Conservation (phyloP, 2,329 filamentous ascomycete species). For the Fusarium sp. region DNA sequence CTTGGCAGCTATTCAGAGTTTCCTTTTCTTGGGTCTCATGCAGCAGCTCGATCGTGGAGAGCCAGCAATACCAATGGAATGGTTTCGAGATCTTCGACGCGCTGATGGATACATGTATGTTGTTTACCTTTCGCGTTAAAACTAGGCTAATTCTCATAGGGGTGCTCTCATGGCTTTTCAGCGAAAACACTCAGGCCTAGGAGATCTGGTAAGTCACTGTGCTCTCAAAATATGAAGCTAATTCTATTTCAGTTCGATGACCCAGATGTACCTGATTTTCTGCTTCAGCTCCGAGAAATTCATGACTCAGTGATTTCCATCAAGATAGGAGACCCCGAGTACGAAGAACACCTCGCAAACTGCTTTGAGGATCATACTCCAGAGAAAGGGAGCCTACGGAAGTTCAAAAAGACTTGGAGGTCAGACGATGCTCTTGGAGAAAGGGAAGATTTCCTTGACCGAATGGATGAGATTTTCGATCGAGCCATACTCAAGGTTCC, state of each 20-base stretch:
- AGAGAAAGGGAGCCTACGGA: background rate
- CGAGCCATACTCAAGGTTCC: background rate
- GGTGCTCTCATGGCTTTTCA: background rate
- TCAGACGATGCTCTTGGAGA: background rate
- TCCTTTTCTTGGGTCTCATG: background rate
- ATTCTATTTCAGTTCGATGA: background rate
- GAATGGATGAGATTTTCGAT: background rate
- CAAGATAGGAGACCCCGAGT: background rate
- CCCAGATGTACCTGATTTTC: background rate
- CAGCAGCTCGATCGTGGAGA: background rate
- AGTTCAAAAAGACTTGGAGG: background rate
- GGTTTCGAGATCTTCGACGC: background rate
- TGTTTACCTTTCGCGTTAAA: rapidly evolving
- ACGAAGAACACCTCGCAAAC: background rate
- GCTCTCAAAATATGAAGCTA: too few relatives aligned
- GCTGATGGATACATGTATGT: background rate
- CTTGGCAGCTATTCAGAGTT: background rate
- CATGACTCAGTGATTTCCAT: background rate
- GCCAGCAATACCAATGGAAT: background rate
- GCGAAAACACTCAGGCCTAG: background rate
- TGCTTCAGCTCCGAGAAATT: background rate
- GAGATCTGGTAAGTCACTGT: background rate
- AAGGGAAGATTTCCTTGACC: background rate
- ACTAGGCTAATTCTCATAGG: background rate
- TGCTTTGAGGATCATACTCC: background rate